Evolutionary conservation across 1,139 yeast species (phyloP).

Genomic region (Yamadazyma taylorii): DNA sequence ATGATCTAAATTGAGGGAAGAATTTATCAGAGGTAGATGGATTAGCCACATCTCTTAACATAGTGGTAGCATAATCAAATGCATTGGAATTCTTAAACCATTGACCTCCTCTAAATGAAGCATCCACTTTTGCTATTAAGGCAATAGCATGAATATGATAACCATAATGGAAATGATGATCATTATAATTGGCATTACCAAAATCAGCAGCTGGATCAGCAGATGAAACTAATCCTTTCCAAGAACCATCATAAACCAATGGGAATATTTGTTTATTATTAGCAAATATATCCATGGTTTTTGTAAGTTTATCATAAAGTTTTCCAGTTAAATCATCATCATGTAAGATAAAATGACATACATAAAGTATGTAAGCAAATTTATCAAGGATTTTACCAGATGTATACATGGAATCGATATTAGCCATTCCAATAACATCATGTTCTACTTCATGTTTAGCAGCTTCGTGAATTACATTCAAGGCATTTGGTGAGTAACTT

Average conservation of each 20-base stretch:
- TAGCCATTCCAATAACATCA: constrained; percentile 58
- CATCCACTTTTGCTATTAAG: constrained; percentile 57
- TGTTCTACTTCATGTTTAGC: constrained; percentile 53
- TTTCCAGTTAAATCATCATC: constrained; percentile 46
- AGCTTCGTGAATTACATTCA: constrained; percentile 41
- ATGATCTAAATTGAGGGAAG: constrained; percentile 43
- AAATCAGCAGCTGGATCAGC: constrained; percentile 70
- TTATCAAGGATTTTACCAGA: constrained; percentile 75
- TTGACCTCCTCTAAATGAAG: constrained; percentile 17
- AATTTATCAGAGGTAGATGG: constrained; percentile 33
- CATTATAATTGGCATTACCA: constrained; percentile 77
- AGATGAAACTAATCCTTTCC: constrained; percentile 75
- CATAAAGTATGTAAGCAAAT: constrained; percentile 70
- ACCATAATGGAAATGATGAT: constrained; percentile 82
- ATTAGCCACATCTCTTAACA: constrained; percentile 43
- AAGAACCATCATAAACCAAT: constrained; percentile 60
- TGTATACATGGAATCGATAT: constrained; percentile 72
- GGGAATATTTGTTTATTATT: constrained; percentile 60
- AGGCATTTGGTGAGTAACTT: constrained; percentile 39
- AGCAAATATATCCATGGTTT: constrained; percentile 61
- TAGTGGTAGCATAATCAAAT: constrained; percentile 31
- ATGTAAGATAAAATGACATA: constrained; percentile 54
- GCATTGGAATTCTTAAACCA: constrained; percentile 36
- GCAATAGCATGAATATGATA: constrained; percentile 77
- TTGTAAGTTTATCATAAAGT: constrained; percentile 51